Evolutionary conservation across 1,139 yeast genomes (phyloP).

Genomic region (Yamadazyma diospyri): DNA sequence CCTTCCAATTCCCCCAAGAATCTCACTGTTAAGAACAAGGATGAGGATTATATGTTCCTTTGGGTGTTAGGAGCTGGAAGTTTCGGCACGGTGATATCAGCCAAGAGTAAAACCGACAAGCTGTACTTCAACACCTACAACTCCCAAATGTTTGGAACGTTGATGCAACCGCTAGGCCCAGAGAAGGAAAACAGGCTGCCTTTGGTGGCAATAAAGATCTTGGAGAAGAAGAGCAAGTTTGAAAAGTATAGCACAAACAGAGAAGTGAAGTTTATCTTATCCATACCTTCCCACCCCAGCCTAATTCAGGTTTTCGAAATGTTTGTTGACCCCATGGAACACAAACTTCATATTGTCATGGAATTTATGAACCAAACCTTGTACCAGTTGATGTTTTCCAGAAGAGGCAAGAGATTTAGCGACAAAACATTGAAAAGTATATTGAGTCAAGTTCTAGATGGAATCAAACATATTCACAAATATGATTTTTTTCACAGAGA

Average conservation of each 20-base stretch:
- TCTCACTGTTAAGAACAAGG: too few species aligned
- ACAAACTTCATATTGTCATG: slow-evolving; percentile 77
- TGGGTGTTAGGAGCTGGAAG: slow-evolving; percentile 74
- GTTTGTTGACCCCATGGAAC: slow-evolving; percentile 60
- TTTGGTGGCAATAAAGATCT: slow-evolving; percentile 80
- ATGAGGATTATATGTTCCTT: too few species aligned
- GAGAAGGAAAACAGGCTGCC: slow-evolving; percentile 25
- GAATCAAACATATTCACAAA: slow-evolving; percentile 77
- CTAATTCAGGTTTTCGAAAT: slow-evolving; percentile 74
- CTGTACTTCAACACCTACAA: slow-evolving; percentile 14
- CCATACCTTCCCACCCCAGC: slow-evolving; percentile 69
- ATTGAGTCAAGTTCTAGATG: slow-evolving; percentile 66
- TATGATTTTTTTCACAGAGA: slow-evolving; percentile 83
- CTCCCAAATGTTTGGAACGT: slow-evolving; percentile 30
- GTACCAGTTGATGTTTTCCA: slow-evolving; percentile 63
- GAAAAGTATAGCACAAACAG: slow-evolving; percentile 63
- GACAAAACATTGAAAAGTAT: slow-evolving; percentile 61
- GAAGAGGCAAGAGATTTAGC: slow-evolving; percentile 52
- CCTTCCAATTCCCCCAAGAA: too few species aligned
- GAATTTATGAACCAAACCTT: slow-evolving; percentile 83
- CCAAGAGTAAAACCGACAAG: slow-evolving; percentile 33
- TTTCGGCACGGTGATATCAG: slow-evolving; percentile 70
- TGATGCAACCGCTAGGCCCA: slow-evolving; percentile 46
- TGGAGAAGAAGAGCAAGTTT: slow-evolving; percentile 53
- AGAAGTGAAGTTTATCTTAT: slow-evolving; percentile 68